Evolutionary conservation across 2,329 filamentous ascomycete species (phyloP).

Genomic region (Sclerotinia spermophila): DNA sequence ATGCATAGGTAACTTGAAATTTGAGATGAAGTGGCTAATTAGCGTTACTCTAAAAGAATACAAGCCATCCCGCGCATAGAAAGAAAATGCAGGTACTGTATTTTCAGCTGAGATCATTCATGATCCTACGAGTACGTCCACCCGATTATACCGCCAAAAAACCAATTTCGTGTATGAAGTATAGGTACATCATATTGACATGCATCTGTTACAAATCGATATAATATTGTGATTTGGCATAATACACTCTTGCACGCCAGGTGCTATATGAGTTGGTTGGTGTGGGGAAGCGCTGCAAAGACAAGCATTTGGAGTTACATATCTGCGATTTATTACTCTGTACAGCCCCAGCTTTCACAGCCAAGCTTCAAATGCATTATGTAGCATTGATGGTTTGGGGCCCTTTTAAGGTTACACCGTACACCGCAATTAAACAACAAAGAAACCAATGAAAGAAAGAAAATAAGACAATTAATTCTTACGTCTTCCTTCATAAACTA

Average conservation of each 20-base stretch:
- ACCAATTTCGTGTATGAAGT: neutral
- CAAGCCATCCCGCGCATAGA: neutral
- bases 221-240: too few species aligned
- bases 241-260: neutral
- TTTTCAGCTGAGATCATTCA: neutral
- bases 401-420: neutral
- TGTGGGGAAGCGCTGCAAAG: slow-evolving; percentile 6
- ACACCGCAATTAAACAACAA: slow-evolving; percentile 13
- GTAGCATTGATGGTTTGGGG: neutral
- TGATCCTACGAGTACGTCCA: too few species aligned
- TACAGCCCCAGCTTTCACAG: neutral
- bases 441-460: neutral
- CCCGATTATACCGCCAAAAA: neutral
- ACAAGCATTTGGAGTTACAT: neutral
- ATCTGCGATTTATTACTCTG: too few species aligned
- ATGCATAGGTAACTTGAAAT: neutral
- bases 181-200: neutral
- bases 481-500: neutral
- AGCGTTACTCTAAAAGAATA: too few species aligned
- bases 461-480: neutral
- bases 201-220: neutral
- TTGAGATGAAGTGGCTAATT: neutral
- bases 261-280: neutral
- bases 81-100: neutral
- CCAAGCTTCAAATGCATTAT: neutral